Evolutionary conservation across 805 yeast genomes (phyloP).

Genomic region (Metschnikowia amazonensis): DNA sequence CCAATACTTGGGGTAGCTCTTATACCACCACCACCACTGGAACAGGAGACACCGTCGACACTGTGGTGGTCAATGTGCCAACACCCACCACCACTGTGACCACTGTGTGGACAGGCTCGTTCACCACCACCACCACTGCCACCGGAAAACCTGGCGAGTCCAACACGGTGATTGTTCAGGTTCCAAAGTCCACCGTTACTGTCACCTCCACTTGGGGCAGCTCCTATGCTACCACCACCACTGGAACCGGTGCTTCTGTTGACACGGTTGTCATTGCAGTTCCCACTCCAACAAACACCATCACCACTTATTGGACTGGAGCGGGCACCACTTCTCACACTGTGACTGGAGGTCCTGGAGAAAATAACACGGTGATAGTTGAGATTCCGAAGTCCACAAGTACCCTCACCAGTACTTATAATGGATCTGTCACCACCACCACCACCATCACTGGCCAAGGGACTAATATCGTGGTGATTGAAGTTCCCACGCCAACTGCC

Average conservation of each 20-base stretch:
- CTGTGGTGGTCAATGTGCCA: constrained; percentile 15
- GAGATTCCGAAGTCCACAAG: no score
- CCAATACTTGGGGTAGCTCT: constrained; percentile 15
- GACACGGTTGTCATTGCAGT: neutral
- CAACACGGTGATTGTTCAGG: neutral
- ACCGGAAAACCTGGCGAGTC: neutral
- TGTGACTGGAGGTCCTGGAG: neutral
- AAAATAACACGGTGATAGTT: no score
- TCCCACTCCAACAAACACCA: neutral
- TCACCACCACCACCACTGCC: neutral
- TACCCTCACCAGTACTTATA: no score
- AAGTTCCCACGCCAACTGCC: no score
- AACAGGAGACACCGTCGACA: neutral
- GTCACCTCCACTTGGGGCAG: neutral
- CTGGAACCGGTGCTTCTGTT: neutral
- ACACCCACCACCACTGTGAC: constrained; percentile 10
- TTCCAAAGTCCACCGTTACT: neutral
- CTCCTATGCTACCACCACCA: neutral
- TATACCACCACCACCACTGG: constrained; percentile 7
- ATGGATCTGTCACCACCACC: no score
- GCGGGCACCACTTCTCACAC: neutral
- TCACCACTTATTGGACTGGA: neutral
- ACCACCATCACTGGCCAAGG: no score
- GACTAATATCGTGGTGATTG: no score
- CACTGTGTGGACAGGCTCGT: constrained; percentile 10